Conservation (phyloP, 108 stramenopile species). For the Nitzschia sp. region DNA sequence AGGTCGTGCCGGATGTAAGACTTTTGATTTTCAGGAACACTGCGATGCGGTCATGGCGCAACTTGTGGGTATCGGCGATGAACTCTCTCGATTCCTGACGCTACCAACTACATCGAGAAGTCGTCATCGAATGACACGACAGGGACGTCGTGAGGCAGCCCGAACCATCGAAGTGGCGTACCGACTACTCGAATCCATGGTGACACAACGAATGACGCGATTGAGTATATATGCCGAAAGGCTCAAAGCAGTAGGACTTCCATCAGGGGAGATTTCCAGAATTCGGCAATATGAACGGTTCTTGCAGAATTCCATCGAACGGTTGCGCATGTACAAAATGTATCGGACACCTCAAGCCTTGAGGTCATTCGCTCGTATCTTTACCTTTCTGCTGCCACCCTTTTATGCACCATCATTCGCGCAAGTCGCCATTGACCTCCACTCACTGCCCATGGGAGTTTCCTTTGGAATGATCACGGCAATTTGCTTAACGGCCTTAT, state of each 20-base stretch:
- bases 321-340: slow-evolving; percentile 53
- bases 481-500: slow-evolving; percentile 45
- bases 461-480: slow-evolving; percentile 50
- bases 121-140: slow-evolving; percentile 44
- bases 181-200: slow-evolving; percentile 20
- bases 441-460: slow-evolving; percentile 40
- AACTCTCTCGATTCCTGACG: slow-evolving; percentile 51
- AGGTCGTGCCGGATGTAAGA: slow-evolving; percentile 25
- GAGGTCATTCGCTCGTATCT: slow-evolving; percentile 53
- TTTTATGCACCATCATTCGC: slow-evolving; percentile 62
- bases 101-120: slow-evolving; percentile 50
- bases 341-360: slow-evolving; percentile 68
- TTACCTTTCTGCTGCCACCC: slow-evolving; percentile 53
- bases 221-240: slow-evolving; percentile 40
- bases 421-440: slow-evolving; percentile 41
- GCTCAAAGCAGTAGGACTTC: slow-evolving; percentile 46
- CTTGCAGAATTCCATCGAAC: slow-evolving; percentile 39
- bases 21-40: slow-evolving; percentile 49
- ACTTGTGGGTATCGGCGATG: slow-evolving; percentile 53
- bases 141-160: slow-evolving; percentile 41
- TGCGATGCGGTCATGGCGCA: slow-evolving; percentile 47
- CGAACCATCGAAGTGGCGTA: slow-evolving; percentile 44
- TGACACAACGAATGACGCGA: slow-evolving; percentile 31
- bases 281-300: slow-evolving; percentile 61
- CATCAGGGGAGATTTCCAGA: slow-evolving; percentile 42